Evolutionary conservation across 306 rosid genomes (phyloP).

Genomic region (Acacia melanoxylon): DNA sequence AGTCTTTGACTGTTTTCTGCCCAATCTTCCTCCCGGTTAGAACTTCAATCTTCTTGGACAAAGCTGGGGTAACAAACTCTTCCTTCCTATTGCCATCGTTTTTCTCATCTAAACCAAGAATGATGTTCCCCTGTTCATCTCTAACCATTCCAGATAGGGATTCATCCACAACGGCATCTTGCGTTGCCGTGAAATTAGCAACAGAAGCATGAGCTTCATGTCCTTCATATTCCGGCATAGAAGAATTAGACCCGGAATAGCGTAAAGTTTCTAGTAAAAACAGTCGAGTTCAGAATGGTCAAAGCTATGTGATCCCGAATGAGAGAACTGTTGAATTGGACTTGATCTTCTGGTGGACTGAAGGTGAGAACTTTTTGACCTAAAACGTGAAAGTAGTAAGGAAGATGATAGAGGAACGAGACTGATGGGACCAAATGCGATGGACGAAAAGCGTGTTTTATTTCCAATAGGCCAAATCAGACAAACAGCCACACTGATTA

Average conservation of each 20-base stretch:
- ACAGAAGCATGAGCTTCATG: constrained; percentile 21
- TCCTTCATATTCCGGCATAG: constrained; percentile 27
- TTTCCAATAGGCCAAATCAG: too few species aligned
- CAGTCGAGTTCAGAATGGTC: constrained; percentile 36
- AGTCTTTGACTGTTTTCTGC: constrained; percentile 40
- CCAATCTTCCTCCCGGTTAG: constrained; percentile 28
- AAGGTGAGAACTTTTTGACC: constrained; percentile 56
- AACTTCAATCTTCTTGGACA: constrained; percentile 31
- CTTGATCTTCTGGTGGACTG: constrained; percentile 38
- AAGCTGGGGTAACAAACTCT: constrained; percentile 23
- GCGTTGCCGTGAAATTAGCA: constrained; percentile 38
- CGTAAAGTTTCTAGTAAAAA: constrained; percentile 43
- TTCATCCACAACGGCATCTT: constrained; percentile 21
- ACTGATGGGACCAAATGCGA: too few species aligned
- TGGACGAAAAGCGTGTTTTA: too few species aligned
- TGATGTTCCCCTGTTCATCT: constrained; percentile 29
- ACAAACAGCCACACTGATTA: too few species aligned
- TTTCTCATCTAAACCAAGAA: constrained; percentile 25
- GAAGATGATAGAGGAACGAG: constrained; percentile 56
- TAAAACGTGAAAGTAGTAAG: constrained; percentile 60
- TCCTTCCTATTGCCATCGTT: constrained; percentile 6
- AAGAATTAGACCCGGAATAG: constrained; percentile 40
- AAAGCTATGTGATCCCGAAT: constrained; percentile 32
- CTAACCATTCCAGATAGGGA: constrained; percentile 9
- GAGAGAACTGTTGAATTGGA: constrained; percentile 56